phyloP scores from a whole-genome alignment of 495 filamentous ascomycete species.

The Aspergillus nanangensis region DNA sequence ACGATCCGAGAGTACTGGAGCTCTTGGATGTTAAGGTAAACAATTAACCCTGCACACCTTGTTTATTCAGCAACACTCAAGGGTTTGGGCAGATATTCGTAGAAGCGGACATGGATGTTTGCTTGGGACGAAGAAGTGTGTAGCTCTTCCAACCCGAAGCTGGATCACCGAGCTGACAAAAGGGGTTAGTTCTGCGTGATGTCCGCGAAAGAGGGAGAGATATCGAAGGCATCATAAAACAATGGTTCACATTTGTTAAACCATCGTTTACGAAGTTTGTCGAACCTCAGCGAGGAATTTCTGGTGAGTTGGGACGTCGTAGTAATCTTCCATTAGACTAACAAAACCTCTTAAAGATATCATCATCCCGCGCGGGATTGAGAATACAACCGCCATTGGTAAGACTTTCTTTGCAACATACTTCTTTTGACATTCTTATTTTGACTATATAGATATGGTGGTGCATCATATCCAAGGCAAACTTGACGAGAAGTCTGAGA shows the following conservation, averaged over 20 bases:
- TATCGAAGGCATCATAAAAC: slow-evolving; percentile 93
- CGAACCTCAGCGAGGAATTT: slow-evolving; percentile 80
- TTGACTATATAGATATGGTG: slow-evolving; percentile 67
- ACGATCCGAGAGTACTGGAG: slow-evolving; percentile 81
- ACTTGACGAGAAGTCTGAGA: slow-evolving; percentile 76
- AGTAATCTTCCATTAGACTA: background rate
- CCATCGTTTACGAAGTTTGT: slow-evolving; percentile 90
- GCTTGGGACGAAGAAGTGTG: slow-evolving; percentile 85
- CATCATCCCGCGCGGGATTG: slow-evolving; percentile 89
- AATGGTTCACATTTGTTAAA: slow-evolving; percentile 95
- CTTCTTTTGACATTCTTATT: background rate
- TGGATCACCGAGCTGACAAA: no score
- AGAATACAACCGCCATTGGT: slow-evolving; percentile 91
- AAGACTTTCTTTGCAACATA: slow-evolving; percentile 20
- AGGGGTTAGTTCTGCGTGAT: slow-evolving; percentile 82
- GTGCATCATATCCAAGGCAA: slow-evolving; percentile 82
- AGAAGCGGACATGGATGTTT: slow-evolving; percentile 93
- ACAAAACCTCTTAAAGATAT: slow-evolving; percentile 57
- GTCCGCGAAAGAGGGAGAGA: slow-evolving; percentile 79
- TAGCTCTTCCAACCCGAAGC: slow-evolving; percentile 7
- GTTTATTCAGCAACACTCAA: slow-evolving; percentile 2
- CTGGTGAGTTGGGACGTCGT: slow-evolving; percentile 39
- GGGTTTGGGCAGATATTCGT: slow-evolving; percentile 70
- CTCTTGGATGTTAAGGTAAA: slow-evolving; percentile 84
- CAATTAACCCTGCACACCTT: background rate